These are phyloP conservation scores for Phytophthora meadii DNA, from an alignment of 352 stramenopile species.

Conservation along the genomic window DNA sequence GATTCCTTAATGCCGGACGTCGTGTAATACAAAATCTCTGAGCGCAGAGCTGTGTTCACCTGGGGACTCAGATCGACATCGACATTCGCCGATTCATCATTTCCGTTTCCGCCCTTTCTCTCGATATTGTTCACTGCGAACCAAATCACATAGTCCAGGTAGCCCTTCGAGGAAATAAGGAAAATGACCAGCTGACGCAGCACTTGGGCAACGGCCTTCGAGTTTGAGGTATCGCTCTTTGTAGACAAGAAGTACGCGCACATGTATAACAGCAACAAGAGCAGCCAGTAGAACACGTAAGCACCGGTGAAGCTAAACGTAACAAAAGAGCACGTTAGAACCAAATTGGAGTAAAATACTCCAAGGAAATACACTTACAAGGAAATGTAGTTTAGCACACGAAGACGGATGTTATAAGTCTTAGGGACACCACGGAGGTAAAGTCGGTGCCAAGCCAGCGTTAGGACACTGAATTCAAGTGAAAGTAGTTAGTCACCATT, in stretches of 20 bases:
- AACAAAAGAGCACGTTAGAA: constrained; percentile 4
- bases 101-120: constrained; percentile 51
- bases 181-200: constrained; percentile 86
- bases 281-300: constrained; percentile 91
- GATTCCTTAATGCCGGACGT: constrained; percentile 91
- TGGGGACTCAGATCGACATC: constrained; percentile 89
- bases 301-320: constrained; percentile 75
- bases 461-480: constrained; percentile 59
- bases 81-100: constrained; percentile 75
- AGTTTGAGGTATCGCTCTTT: constrained; percentile 64
- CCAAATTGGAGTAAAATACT: background rate
- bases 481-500: background rate
- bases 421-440: constrained; percentile 87
- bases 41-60: constrained; percentile 88
- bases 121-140: constrained; percentile 92
- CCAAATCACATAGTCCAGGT: constrained; percentile 91
- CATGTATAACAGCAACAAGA: constrained; percentile 89
- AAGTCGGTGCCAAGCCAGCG: constrained; percentile 83
- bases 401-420: constrained; percentile 90
- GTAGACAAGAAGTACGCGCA: constrained; percentile 90
- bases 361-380: constrained; percentile 59
- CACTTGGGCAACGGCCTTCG: constrained; percentile 71
- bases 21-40: constrained; percentile 92
- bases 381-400: constrained; percentile 90
- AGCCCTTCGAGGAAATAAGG: constrained; percentile 84